These are phyloP conservation scores for Neofusicoccum parvum DNA, from an alignment of 2,329 filamentous ascomycete genomes.

Conservation along the genomic window DNA sequence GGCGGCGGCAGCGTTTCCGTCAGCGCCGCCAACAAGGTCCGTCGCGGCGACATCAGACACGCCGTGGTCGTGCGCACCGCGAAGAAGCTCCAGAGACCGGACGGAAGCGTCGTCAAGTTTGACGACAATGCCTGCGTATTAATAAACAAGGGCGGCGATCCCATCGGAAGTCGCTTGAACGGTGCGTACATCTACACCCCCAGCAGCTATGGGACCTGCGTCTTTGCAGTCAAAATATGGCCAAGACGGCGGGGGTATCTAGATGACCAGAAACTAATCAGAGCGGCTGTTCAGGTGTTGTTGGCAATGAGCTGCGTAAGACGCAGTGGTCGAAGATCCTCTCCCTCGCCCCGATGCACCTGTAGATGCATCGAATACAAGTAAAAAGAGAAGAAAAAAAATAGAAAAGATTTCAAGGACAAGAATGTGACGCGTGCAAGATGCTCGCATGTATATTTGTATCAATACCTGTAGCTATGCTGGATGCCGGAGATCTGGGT, in stretches of 20 bases:
- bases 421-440: neutral
- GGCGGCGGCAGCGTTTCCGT: conserved; percentile 72
- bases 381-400: conserved; percentile 19
- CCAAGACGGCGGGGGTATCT: neutral
- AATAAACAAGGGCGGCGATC: conserved; percentile 95
- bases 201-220: conserved; percentile 29
- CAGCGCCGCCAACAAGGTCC: conserved; percentile 84
- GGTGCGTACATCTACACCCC: conserved; percentile 45
- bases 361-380: conserved; percentile 48
- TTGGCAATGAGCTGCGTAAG: conserved; percentile 83
- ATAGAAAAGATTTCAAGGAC: neutral
- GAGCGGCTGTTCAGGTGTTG: conserved; percentile 61
- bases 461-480: conserved; percentile 12
- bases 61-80: conserved; percentile 90
- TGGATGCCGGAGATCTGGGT: conserved; percentile 15
- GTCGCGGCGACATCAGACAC: conserved; percentile 93
- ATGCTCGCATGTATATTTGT: neutral
- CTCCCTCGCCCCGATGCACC: conserved; percentile 84
- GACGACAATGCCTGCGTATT: conserved; percentile 98
- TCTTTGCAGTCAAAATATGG: neutral
- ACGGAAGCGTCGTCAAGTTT: conserved; percentile 89
- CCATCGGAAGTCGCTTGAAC: conserved; percentile 88
- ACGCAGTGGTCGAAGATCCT: conserved; percentile 99
- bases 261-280: conserved; percentile 24
- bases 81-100: conserved; percentile 82